A percentile compares a stretch with the other conserved stretches of the same genome.
These are phyloP conservation scores for Chalciporus pseudorubinellus DNA, from an alignment of 768 basidiomycete species.

Conservation along the genomic window DNA sequence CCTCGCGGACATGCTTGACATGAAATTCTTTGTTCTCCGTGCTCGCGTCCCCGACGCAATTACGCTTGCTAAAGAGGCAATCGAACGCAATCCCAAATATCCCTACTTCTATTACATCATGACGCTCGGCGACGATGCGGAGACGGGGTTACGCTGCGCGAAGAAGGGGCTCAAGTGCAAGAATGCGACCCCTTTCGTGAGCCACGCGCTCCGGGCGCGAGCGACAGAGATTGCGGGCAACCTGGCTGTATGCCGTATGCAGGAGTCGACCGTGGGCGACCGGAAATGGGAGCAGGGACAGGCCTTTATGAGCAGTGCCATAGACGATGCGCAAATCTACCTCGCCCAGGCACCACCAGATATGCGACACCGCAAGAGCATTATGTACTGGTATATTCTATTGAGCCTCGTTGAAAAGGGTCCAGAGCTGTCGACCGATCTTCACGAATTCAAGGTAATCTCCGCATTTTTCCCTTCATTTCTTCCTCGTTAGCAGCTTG, in stretches of 20 bases:
- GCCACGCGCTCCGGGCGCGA: constrained; percentile 55
- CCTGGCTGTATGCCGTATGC: constrained; percentile 47
- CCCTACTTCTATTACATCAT: constrained; percentile 63
- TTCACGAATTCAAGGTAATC: constrained; percentile 50
- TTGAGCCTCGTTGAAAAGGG: constrained; percentile 51
- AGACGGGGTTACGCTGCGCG: constrained; percentile 52
- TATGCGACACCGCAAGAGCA: constrained; percentile 54
- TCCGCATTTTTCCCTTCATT: not conserved
- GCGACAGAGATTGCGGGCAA: constrained; percentile 58
- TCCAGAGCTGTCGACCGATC: constrained; percentile 43
- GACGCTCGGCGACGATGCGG: constrained; percentile 45
- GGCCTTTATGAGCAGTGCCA: constrained; percentile 56
- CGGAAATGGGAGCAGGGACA: constrained; percentile 56
- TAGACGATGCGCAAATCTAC: constrained; percentile 57
- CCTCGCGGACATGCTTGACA: constrained; percentile 60
- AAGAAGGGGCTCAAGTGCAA: constrained; percentile 66
- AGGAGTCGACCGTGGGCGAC: constrained; percentile 38
- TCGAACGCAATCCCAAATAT: constrained; percentile 52
- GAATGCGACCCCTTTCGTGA: constrained; percentile 52
- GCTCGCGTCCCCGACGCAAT: constrained; percentile 47
- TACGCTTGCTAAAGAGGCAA: constrained; percentile 39
- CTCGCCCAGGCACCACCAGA: constrained; percentile 57
- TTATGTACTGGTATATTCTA: constrained; percentile 57
- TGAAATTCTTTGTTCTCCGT: constrained; percentile 54
- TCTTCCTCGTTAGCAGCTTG: not conserved